phyloP scores from a whole-genome alignment of 768 basidiomycete species.

The Amanita muscaria region DNA sequence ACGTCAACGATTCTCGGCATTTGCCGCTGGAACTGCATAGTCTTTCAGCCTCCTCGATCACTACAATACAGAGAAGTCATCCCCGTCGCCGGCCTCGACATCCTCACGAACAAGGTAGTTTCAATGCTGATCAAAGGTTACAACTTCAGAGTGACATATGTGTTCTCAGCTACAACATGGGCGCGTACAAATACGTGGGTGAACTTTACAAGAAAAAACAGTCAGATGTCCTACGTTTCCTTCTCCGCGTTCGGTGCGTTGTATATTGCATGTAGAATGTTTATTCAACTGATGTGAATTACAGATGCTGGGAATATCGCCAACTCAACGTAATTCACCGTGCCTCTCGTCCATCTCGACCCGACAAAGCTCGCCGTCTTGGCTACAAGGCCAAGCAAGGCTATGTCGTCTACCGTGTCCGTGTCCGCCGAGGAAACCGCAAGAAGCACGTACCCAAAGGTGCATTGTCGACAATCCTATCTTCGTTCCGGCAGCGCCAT shows the following conservation, averaged over 20 bases:
- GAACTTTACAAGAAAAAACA: constrained; percentile 99
- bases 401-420: constrained; percentile 94
- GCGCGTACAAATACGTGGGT: constrained; percentile 93
- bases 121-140: too few species aligned
- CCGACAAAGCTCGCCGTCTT: constrained; percentile 96
- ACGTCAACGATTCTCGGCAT: constrained; percentile 16
- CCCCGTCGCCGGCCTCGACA: constrained; percentile 25
- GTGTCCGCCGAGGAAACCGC: constrained; percentile 96
- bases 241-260: constrained; percentile 87
- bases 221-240: constrained; percentile 94
- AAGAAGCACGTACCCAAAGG: constrained; percentile 99
- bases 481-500: neutral
- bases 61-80: constrained; percentile 13
- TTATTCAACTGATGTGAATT: neutral
- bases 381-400: constrained; percentile 99
- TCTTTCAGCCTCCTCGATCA: constrained; percentile 24
- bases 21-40: constrained; percentile 32
- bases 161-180: constrained; percentile 55
- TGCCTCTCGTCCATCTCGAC: constrained; percentile 94
- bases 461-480: constrained; percentile 23
- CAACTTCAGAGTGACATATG: too few species aligned
- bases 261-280: neutral
- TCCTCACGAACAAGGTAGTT: constrained; percentile 33
- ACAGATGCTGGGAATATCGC: constrained; percentile 96
- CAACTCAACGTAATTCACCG: constrained; percentile 98